Conservation (phyloP, 2,329 filamentous ascomycete species). For the Lachnellula willkommii region DNA sequence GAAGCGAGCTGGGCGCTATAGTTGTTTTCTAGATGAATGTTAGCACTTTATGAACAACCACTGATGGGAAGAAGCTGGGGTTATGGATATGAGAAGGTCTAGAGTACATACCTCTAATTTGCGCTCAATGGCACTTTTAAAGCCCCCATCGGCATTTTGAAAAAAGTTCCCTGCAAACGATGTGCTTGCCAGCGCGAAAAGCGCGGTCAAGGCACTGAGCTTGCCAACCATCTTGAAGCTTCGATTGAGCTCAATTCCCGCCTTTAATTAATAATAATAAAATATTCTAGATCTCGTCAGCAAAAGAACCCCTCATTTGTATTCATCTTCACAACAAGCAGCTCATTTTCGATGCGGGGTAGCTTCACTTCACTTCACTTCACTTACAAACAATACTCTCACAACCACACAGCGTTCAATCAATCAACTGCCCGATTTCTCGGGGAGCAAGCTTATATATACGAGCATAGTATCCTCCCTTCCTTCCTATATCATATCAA, state of each 20-base stretch:
- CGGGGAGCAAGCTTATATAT: neutral
- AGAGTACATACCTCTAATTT: constrained; percentile 15
- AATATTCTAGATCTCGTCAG: constrained; percentile 3
- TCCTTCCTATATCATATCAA: neutral
- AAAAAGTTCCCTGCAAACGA: constrained; percentile 10
- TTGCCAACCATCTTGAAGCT: constrained; percentile 18
- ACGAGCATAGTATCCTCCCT: neutral
- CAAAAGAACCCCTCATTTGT: neutral
- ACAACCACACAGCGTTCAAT: neutral
- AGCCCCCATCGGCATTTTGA: neutral
- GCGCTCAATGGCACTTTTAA: constrained; percentile 14
- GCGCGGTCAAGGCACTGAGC: constrained; percentile 10
- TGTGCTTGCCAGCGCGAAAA: constrained; percentile 15
- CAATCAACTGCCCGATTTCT: neutral
- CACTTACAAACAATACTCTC: neutral
- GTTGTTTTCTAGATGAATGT: constrained; percentile 18
- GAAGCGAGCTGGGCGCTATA: constrained; percentile 7
- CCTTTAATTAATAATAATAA: neutral
- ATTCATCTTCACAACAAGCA: neutral
- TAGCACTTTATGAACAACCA: neutral
- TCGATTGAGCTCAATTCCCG: neutral
- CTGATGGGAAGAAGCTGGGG: neutral
- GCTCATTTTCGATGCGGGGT: neutral
- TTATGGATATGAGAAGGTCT: neutral
- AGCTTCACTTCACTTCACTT: neutral